A percentile compares a stretch with the other conserved stretches of the same genome.
Conservation (phyloP, 495 filamentous ascomycete genomes). For the Penicillium dipodomyicola region DNA sequence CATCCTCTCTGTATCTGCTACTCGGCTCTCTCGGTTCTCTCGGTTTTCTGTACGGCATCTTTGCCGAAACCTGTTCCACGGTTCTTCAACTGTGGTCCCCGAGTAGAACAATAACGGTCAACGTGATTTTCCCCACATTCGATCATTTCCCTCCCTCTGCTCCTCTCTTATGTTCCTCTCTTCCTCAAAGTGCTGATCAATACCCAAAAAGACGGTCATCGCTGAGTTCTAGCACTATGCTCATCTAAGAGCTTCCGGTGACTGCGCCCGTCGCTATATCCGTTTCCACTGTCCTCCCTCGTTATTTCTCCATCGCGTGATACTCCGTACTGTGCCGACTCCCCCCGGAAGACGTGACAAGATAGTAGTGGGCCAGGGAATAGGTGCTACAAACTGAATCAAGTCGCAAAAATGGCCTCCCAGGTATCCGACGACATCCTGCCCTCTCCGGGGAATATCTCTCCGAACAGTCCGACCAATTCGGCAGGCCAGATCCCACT, state of each 20-base stretch:
- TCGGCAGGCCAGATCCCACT: conserved; percentile 42
- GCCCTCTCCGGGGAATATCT: conserved; percentile 26
- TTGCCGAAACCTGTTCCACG: conserved; percentile 21
- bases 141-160: neutral
- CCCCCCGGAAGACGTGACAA: conserved; percentile 2
- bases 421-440: conserved; percentile 27
- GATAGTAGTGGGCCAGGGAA: neutral
- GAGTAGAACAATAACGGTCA: conserved; percentile 14
- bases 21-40: conserved; percentile 12
- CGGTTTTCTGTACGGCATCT: conserved; percentile 4
- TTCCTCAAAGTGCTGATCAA: neutral
- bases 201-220: neutral
- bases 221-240: conserved; percentile 9
- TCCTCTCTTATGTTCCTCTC: neutral
- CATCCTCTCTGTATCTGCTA: conserved; percentile 2
- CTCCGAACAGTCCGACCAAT: conserved; percentile 32
- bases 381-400: neutral
- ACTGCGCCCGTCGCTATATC: conserved; percentile 2
- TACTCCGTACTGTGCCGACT: neutral
- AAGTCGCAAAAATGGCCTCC: conserved; percentile 31
- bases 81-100: conserved; percentile 24
- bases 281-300: conserved; percentile 1
- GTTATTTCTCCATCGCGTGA: neutral
- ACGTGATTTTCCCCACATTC: conserved; percentile 11
- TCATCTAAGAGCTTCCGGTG: conserved; percentile 10